Base-by-base conservation (phyloP, 1,284 basidiomycete genomes). In the Ceratobasidium sp. region DNA sequence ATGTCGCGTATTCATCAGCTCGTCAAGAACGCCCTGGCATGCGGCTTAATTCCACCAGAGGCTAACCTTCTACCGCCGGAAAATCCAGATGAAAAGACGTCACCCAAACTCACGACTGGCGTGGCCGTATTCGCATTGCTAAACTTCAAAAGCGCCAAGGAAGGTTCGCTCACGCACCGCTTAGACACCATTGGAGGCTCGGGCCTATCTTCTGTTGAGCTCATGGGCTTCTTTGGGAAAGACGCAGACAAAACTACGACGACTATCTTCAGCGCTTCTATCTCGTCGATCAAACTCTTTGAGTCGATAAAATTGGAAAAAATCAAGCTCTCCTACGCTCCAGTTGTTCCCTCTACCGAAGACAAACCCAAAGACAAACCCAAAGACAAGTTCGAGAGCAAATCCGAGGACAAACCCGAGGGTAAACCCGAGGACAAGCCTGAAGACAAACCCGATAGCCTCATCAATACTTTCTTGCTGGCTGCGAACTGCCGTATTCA, bases 211-310 rank as follows among this genome's bases (percentile, higher is more conserved):
- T 26, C 26, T 2, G 60, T 61, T 13, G 39, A 61, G 60, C n/a
- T 61, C 60, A 23, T 61, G 20, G 60, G 60, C 60, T 61, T 3
- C 60, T 61, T 61, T 13, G 60, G 60, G 2, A 61, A 61, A 33
- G 44, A 6, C 13, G 15, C 60, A 15, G 60, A 33, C n/a, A 61
- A 61, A 13, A 28, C 13, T 2, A 26, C 60, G 15, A 39, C 39
- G 13, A 28, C 39, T 15, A 4, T 28, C 12, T 61, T 61, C 60
- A 61, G 20, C 20, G 60, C 60, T 5, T 61, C 60, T 6, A 46
- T 46, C 44, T 46, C 44, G 13, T 46, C 44, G 44, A 46, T 46
- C 44, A 6, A 6, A 13, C 13, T 46, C 6, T 46, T 46, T 13
- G 7, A 46, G 13, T 46, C 44, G 13, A 13, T 46, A 13, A 46